A percentile compares a stretch with the other conserved stretches of the same genome.
Evolutionary conservation across 2,329 filamentous ascomycete genomes (phyloP).

Genomic region (Pseudogymnoascus sp.): DNA sequence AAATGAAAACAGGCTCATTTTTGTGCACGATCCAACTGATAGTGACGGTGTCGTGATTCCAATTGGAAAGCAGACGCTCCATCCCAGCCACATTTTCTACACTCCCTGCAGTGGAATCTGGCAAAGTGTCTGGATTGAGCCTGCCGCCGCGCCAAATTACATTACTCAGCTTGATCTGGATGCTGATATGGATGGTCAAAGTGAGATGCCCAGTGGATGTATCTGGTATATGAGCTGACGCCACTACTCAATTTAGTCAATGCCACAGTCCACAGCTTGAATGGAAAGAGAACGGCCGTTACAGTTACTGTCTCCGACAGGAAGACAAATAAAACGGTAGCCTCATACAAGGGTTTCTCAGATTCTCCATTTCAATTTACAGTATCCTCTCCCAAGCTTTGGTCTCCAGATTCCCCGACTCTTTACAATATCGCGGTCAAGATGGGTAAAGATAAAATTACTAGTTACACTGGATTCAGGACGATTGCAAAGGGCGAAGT

Average conservation of each 20-base stretch:
- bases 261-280: conserved; percentile 45
- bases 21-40: conserved; percentile 63
- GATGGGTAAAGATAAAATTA: conserved; percentile 44
- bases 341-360: conserved; percentile 37
- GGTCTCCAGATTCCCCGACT: conserved; percentile 56
- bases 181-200: conserved; percentile 48
- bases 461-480: conserved; percentile 63
- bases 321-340: conserved; percentile 5
- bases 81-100: conserved; percentile 60
- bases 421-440: conserved; percentile 58
- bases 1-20: conserved; percentile 43
- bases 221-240: not conserved
- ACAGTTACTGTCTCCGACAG: conserved; percentile 9
- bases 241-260: conserved; percentile 36
- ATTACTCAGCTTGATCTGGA: conserved; percentile 36
- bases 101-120: conserved; percentile 67
- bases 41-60: conserved; percentile 48
- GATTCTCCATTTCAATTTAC: conserved; percentile 48
- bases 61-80: conserved; percentile 56
- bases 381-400: conserved; percentile 49
- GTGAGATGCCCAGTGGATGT: conserved; percentile 29
- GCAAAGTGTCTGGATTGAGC: conserved; percentile 66
- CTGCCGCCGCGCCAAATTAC: conserved; percentile 40
- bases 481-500: conserved; percentile 52
- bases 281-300: conserved; percentile 25